Evolutionary conservation across 768 basidiomycete species (phyloP).

Genomic region (Leccinum rimulosum): DNA sequence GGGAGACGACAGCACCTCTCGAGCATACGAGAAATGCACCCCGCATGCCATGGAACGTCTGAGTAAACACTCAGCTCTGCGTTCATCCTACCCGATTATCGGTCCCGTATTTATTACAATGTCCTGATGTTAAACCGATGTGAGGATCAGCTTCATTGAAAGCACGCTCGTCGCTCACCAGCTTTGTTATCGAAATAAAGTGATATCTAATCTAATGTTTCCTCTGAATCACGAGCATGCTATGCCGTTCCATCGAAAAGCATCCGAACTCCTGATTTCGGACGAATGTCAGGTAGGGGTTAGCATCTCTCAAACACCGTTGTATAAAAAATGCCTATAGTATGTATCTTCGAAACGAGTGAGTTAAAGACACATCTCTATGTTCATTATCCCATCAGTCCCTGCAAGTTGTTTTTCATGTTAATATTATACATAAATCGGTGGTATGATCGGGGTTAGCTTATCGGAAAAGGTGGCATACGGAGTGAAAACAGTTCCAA

Average conservation of each 20-base stretch:
- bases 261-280: background rate
- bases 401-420: background rate
- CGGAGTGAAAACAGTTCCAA: conserved; percentile 4
- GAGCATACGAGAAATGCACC: background rate
- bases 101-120: background rate
- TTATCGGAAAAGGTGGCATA: background rate
- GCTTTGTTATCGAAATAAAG: background rate
- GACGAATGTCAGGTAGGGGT: background rate
- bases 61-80: background rate
- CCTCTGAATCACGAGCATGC: background rate
- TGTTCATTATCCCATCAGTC: background rate
- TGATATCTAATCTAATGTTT: background rate
- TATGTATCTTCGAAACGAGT: background rate
- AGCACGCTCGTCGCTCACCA: background rate
- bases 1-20: background rate
- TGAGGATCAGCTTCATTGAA: background rate
- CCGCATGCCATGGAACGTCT: background rate
- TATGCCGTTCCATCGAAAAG: background rate
- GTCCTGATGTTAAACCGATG: background rate
- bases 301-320: background rate
- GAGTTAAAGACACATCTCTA: background rate
- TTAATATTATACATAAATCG: background rate
- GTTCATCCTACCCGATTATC: background rate
- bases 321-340: background rate
- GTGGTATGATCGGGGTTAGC: background rate